Evolutionary conservation across 495 filamentous ascomycete species (phyloP).

Genomic region (Penicillium paradoxum): DNA sequence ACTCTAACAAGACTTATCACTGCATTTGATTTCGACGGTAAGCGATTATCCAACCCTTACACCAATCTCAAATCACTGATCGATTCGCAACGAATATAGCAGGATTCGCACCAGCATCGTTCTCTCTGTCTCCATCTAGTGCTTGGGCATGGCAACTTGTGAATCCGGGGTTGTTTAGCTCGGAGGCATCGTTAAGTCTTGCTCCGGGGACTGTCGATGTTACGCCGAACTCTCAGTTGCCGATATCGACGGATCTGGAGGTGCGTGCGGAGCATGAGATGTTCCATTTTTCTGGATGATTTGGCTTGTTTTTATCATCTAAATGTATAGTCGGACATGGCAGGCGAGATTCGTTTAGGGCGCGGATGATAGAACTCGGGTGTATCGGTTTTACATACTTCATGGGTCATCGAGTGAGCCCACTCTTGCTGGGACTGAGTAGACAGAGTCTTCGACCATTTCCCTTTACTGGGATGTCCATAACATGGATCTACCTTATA

Average conservation of each 20-base stretch:
- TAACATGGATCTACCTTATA: too few species aligned
- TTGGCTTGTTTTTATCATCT: too few species aligned
- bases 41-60: not conserved
- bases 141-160: not conserved
- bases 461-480: too few species aligned
- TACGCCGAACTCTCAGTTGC: not conserved
- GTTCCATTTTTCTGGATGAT: not conserved
- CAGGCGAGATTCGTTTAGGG: too few species aligned
- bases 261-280: not conserved
- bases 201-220: not conserved
- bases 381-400: too few species aligned
- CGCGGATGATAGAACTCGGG: too few species aligned
- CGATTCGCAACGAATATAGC: not conserved
- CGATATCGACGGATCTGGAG: not conserved
- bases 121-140: not conserved
- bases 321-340: too few species aligned
- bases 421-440: too few species aligned
- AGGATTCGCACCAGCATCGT: not conserved
- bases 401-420: too few species aligned
- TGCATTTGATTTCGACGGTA: not conserved
- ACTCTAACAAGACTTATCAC: not conserved
- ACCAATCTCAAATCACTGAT: not conserved
- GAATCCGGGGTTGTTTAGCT: not conserved
- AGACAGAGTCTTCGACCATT: too few species aligned
- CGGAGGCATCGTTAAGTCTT: not conserved